A percentile compares a stretch with the other conserved stretches of the same genome.
These are phyloP conservation scores for barley (Hordeum vulgare) DNA, from an alignment of 176 grass and related monocot genomes.

Conservation along the genomic window MorexV3_pseudomolecules_assembly NC_058523.1:552047487-552047986, in stretches of 20 bases:
- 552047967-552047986: neutral
- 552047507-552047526: neutral
- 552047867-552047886: neutral
- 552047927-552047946: neutral
- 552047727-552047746: neutral
- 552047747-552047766: neutral
- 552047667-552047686: neutral
- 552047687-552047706: neutral
- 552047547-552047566: neutral
- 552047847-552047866: neutral
- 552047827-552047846: neutral
- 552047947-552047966: neutral
- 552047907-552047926: neutral
- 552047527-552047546: neutral
- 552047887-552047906: neutral
- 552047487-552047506: neutral
- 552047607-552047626: neutral
- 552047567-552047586: neutral
- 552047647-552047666: neutral
- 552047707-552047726: neutral
- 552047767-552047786: neutral
- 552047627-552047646: neutral
- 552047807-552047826: neutral
- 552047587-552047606: neutral
- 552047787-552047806: neutral